Evolutionary conservation across 2,329 filamentous ascomycete genomes (phyloP).

Genomic region (Aspergillus sp.): DNA sequence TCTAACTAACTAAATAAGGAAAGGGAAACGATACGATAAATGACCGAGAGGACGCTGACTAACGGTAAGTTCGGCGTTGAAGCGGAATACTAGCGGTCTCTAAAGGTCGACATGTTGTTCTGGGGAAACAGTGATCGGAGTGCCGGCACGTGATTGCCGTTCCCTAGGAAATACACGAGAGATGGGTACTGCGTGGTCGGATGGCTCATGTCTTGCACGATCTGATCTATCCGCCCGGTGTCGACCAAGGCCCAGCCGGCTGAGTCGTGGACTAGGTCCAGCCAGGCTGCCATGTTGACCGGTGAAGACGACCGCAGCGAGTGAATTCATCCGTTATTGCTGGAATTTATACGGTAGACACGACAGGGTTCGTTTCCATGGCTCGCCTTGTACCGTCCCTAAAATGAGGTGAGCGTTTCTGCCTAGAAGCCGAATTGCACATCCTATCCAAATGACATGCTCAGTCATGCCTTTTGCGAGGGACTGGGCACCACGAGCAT

Average conservation of each 20-base stretch:
- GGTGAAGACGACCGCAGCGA: neutral
- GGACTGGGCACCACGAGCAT: neutral
- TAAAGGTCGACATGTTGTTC: neutral
- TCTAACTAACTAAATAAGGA: too few relatives aligned
- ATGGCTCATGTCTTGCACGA: slow-evolving; percentile 18
- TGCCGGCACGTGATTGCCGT: slow-evolving; percentile 19
- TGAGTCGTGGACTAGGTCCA: slow-evolving; percentile 17
- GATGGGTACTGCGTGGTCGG: slow-evolving; percentile 21
- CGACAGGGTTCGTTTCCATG: neutral
- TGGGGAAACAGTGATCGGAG: slow-evolving; percentile 22
- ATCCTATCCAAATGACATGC: neutral
- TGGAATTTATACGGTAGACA: neutral
- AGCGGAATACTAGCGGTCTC: too few relatives aligned
- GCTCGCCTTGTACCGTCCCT: slow-evolving; percentile 3
- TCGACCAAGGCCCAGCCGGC: slow-evolving; percentile 20
- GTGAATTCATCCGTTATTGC: neutral
- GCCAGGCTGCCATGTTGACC: slow-evolving; percentile 22
- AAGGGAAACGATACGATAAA: too few relatives aligned
- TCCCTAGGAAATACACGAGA: slow-evolving; percentile 22
- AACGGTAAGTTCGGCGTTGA: too few relatives aligned
- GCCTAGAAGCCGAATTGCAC: neutral
- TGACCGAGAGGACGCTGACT: too few relatives aligned
- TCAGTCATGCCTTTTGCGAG: slow-evolving; percentile 3
- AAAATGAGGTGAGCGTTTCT: slow-evolving; percentile 1
- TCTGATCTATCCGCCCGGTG: slow-evolving; percentile 18